Evolutionary conservation across 805 yeast species (phyloP).

Genomic region (Nakazawaea peltata): DNA sequence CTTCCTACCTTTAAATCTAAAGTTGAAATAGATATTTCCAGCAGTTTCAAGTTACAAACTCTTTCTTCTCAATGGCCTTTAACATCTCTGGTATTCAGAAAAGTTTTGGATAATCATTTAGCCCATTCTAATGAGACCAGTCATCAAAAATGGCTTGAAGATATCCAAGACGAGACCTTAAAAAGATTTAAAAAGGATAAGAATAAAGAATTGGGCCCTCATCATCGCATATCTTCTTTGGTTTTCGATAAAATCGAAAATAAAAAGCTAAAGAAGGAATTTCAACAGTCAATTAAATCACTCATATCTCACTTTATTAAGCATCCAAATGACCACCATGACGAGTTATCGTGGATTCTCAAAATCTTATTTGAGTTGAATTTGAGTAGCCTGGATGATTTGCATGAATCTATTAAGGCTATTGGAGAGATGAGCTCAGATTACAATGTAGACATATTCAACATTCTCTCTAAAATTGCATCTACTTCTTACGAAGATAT

Average conservation of each 20-base stretch:
- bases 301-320: background rate
- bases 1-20: constrained; percentile 48
- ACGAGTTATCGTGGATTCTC: constrained; percentile 22
- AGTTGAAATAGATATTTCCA: constrained; percentile 35
- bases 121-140: constrained; percentile 27
- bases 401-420: background rate
- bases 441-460: constrained; percentile 1
- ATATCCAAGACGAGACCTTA: constrained; percentile 12
- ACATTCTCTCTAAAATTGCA: background rate
- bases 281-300: too few species aligned
- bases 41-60: constrained; percentile 15
- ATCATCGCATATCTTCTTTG: constrained; percentile 10
- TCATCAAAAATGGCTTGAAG: constrained; percentile 17
- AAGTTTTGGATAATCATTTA: constrained; percentile 31
- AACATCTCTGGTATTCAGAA: constrained; percentile 20
- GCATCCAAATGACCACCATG: background rate
- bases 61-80: constrained; percentile 8
- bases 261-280: background rate
- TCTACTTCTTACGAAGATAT: background rate
- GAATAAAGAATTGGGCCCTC: constrained; percentile 8
- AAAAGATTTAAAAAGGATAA: constrained; percentile 11
- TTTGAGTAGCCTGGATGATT: constrained; percentile 3
- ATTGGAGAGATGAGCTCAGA: constrained; percentile 9
- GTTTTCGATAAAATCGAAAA: too few species aligned
- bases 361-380: constrained; percentile 18